Base-by-base conservation (phyloP, 441 rosid genomes). In the Rhodomyrtus psidioides region DNA sequence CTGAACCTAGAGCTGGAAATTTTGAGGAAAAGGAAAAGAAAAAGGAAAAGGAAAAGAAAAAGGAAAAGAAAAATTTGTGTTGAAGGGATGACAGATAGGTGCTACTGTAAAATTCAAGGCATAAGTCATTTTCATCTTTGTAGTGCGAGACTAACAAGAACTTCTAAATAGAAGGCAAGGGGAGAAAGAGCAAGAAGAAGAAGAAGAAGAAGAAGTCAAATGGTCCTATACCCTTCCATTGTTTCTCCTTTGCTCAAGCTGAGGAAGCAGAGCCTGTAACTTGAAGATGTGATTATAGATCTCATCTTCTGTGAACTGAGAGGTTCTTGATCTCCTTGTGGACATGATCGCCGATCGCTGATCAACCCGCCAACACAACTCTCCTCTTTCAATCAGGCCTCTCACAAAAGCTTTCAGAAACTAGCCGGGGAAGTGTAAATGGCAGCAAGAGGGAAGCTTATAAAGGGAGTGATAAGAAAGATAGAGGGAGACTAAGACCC, bases 211-310 rank as follows among this genome's bases (percentile, higher is more conserved):
- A 54, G 58, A 74, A 28, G 10, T 28, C 42, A 58, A 34, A 0
- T 9, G 12, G 21, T 21, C 24, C 28, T 51, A 60, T 92, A 93
- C 95, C 95, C 85, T 89, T 53, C 85, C 82, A 59, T 88, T 53
- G 51, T 65, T 65, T 65, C 81, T 89, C 59, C 90, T 87, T 82
- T 88, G 93, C 86, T 88, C 59, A 65, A 91, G 91, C 55, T 89
- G 94, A 0, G 94, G 93, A 5, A 93, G 86, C 85, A 94, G 86
- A 10, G 91, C 88, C 88, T 91, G 95, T 49, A 93, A 88, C 86
- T 87, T 92, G 54, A 88, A 87, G 60, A 92, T 87, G 89, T 93
- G 91, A 82, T 88, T 86, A 81, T 84, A 83, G 30, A 93, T 88
- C 90, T 94, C 93, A 65, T 91, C 91, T 75, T 90, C 91, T 30